Evolutionary conservation across 2,329 filamentous ascomycete genomes (phyloP).

Genomic region (Chaetomiaceae sp.): DNA sequence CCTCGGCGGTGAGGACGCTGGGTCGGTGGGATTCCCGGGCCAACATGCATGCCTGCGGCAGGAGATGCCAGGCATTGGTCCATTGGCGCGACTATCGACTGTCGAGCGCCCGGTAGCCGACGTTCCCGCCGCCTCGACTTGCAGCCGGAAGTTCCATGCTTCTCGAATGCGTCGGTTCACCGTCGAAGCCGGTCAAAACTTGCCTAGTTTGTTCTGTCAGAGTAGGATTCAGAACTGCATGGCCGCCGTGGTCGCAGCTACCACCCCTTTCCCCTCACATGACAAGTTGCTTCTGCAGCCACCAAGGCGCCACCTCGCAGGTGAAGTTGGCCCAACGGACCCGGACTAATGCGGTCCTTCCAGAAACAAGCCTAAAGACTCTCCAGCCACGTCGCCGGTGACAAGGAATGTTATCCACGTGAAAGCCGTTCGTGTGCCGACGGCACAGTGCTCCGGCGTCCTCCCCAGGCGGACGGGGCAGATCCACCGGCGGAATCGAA

Average conservation of each 20-base stretch:
- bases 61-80: slow-evolving; percentile 9
- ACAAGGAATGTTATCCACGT: too few relatives aligned
- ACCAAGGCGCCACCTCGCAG: background rate
- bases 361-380: background rate
- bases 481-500: too few relatives aligned
- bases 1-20: background rate
- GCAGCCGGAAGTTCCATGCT: slow-evolving; percentile 9
- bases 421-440: too few relatives aligned
- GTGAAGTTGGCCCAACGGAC: background rate
- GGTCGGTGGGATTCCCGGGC: background rate
- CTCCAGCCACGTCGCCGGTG: background rate
- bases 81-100: slow-evolving; percentile 17
- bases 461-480: too few relatives aligned
- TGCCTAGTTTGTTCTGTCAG: too few relatives aligned
- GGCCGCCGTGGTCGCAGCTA: background rate
- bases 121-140: background rate
- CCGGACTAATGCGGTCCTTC: background rate
- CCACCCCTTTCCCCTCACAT: slow-evolving; percentile 2
- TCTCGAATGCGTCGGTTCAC: background rate
- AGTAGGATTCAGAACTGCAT: too few relatives aligned
- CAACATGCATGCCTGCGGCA: slow-evolving; percentile 14
- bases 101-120: slow-evolving; percentile 9
- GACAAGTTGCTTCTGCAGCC: slow-evolving; percentile 10
- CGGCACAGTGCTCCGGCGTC: too few relatives aligned
- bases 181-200: too few relatives aligned